Base-by-base conservation (phyloP, 192 early-diverging fungal species). In the Linnemannia elongata region DNA sequence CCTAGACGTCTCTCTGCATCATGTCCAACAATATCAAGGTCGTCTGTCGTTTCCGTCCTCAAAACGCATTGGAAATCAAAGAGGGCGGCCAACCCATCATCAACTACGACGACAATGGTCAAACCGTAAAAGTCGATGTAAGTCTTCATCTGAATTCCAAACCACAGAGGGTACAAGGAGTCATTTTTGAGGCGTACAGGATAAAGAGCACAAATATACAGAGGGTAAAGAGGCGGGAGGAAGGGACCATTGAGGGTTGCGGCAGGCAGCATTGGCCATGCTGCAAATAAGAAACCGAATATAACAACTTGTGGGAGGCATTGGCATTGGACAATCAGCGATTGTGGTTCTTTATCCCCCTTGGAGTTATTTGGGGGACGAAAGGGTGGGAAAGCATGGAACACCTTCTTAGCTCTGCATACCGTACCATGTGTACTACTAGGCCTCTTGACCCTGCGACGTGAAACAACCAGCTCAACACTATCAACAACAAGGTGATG, bases 31-130 rank as follows among this genome's bases (percentile, higher is more conserved):
- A 96, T 89, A 99, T 99, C 91, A 96, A 96, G 89, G 98, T 99
- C 79, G 96, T 99, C 78, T 97, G 97, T 92, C 95, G 98, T 72
- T 98, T 99, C 91, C 94, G 97, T 72, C 98, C 98, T 72, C 96
- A 98, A 85, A 99, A 99, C 90, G 90, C 93, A 72, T 88, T 96
- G 52, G 98, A 99, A 93, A 94, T 95, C 75, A 93, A 90, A 70
- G 97, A 98, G 85, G 97, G 97, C 78, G 97, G 98, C 76, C 95
- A 95, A 68, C 95, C 95, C 76, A 94, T 98, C 52, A 92, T 99
- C 81, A 89, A 91, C 35, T 94, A 96, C 78, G 94, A 96, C 81
- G 93, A 94, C 38, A 93, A 89, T 87, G 93, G 94, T 77, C 94
- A 91, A 88, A 78, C 89, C 89, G 78, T 91, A n/a, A 88, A 88